Percentiles rank a stretch among this genome's conserved stretches.
These are phyloP conservation scores for Parascedosporium putredinis DNA, from an alignment of 2,329 filamentous ascomycete species.

Conservation along the genomic window DNA sequence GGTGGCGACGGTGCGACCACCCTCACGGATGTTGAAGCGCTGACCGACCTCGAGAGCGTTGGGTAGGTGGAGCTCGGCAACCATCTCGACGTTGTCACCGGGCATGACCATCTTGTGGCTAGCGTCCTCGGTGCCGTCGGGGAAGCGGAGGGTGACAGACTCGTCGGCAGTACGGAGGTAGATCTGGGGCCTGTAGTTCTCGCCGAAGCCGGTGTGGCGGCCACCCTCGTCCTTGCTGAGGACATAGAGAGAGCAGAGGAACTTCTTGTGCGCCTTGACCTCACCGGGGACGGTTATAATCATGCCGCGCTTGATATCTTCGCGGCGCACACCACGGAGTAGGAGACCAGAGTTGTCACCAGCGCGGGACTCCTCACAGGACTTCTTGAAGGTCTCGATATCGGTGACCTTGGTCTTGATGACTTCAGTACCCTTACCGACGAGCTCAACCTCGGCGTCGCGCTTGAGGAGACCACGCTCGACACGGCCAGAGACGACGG, in stretches of 20 bases:
- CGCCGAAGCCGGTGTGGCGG: conserved; percentile 86
- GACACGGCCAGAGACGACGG: conserved; percentile 91
- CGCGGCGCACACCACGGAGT: conserved; percentile 88
- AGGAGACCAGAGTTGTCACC: conserved; percentile 98
- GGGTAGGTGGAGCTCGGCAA: conserved; percentile 73
- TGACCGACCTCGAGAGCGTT: conserved; percentile 84
- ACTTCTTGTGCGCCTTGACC: conserved; percentile 80
- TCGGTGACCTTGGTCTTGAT: conserved; percentile 99
- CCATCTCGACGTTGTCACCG: conserved; percentile 98
- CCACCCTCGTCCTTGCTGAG: conserved; percentile 97
- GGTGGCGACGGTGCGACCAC: conserved; percentile 80
- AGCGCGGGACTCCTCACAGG: conserved; percentile 88
- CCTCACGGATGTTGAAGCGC: conserved; percentile 97
- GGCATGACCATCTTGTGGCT: conserved; percentile 83
- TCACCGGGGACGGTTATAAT: conserved; percentile 75
- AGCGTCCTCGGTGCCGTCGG: conserved; percentile 67
- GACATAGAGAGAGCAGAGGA: conserved; percentile 93
- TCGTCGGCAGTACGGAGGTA: conserved; percentile 89
- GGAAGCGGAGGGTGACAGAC: conserved; percentile 71
- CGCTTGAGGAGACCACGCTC: conserved; percentile 92
- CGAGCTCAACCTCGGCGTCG: conserved; percentile 87
- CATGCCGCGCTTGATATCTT: conserved; percentile 93
- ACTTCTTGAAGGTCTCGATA: conserved; percentile 99
- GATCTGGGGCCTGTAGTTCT: conserved; percentile 96
- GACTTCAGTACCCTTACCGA: conserved; percentile 70